Percentiles rank a stretch among this genome's conserved stretches.
These are phyloP conservation scores for Fusarium lateritium DNA, from an alignment of 2,329 filamentous ascomycete genomes.

Conservation along the genomic window DNA sequence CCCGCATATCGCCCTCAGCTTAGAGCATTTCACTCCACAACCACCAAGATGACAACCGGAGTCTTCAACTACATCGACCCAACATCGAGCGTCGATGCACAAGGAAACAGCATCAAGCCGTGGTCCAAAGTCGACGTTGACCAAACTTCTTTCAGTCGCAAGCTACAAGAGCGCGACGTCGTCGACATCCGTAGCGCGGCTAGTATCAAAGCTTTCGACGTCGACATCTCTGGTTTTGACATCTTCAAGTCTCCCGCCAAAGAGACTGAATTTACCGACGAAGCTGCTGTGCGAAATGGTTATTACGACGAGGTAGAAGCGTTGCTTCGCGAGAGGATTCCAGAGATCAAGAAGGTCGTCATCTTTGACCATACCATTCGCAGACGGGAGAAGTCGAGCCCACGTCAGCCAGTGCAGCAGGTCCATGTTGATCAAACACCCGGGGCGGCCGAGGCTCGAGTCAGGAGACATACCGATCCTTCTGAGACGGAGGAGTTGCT, in stretches of 20 bases:
- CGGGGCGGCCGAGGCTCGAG: slow-evolving; percentile 71
- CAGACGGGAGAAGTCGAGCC: slow-evolving; percentile 64
- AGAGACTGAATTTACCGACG: slow-evolving; percentile 70
- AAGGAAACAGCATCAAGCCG: slow-evolving; percentile 28
- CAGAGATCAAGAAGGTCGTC: slow-evolving; percentile 71
- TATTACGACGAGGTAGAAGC: slow-evolving; percentile 76
- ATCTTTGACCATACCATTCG: slow-evolving; percentile 83
- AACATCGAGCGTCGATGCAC: slow-evolving; percentile 30
- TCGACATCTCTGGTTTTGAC: slow-evolving; percentile 47
- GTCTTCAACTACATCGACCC: slow-evolving; percentile 39
- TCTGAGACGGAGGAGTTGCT: slow-evolving; percentile 58
- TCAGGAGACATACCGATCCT: slow-evolving; percentile 69
- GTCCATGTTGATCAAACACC: slow-evolving; percentile 82
- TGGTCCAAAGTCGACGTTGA: slow-evolving; percentile 48
- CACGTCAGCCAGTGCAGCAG: slow-evolving; percentile 76
- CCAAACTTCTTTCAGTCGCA: slow-evolving; percentile 40
- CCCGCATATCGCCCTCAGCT: slow-evolving; percentile 2
- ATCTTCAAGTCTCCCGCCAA: slow-evolving; percentile 54
- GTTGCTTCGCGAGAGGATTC: slow-evolving; percentile 68
- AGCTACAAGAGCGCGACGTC: slow-evolving; percentile 39
- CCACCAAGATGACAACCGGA: slow-evolving; percentile 36
- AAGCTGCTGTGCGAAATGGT: slow-evolving; percentile 64
- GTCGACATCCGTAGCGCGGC: slow-evolving; percentile 43
- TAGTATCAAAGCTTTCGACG: slow-evolving; percentile 34
- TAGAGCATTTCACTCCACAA: slow-evolving; percentile 5